These are phyloP conservation scores for Alternaria tenuissima DNA, from an alignment of 2,329 filamentous ascomycete genomes.

Conservation along the genomic window DNA sequence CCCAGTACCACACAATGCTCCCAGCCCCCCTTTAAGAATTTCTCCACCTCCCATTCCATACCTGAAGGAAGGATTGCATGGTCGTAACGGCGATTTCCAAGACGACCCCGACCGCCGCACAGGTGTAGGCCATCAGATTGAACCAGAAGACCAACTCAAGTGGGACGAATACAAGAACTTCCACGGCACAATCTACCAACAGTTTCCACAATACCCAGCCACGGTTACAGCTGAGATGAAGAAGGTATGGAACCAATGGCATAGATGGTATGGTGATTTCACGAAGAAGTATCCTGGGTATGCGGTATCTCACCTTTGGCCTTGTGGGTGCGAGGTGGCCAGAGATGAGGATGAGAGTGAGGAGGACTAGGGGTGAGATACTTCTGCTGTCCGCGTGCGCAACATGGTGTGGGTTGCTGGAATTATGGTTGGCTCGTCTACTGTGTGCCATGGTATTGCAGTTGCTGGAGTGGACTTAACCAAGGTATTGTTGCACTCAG, in stretches of 20 bases:
- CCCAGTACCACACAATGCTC: neutral
- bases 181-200: neutral
- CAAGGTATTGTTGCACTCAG: neutral
- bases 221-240: neutral
- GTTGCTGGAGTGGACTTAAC: neutral
- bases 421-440: neutral
- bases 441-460: neutral
- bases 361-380: conserved; percentile 20
- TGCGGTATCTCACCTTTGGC: conserved; percentile 25
- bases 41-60: conserved; percentile 11
- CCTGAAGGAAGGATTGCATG: conserved; percentile 34
- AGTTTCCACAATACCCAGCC: conserved; percentile 1
- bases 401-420: neutral
- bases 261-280: conserved; percentile 24
- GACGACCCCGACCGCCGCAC: conserved; percentile 26
- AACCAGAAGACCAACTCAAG: conserved; percentile 18
- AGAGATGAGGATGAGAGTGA: conserved; percentile 18
- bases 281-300: conserved; percentile 30
- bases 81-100: conserved; percentile 26
- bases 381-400: neutral
- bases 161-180: conserved; percentile 7
- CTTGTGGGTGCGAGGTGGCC: conserved; percentile 35
- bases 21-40: fast-evolving
- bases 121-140: conserved; percentile 29
- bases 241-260: conserved; percentile 8